These are phyloP conservation scores for Hypocrella siamensis DNA, from an alignment of 2,329 filamentous ascomycete genomes.

Conservation along the genomic window DNA sequence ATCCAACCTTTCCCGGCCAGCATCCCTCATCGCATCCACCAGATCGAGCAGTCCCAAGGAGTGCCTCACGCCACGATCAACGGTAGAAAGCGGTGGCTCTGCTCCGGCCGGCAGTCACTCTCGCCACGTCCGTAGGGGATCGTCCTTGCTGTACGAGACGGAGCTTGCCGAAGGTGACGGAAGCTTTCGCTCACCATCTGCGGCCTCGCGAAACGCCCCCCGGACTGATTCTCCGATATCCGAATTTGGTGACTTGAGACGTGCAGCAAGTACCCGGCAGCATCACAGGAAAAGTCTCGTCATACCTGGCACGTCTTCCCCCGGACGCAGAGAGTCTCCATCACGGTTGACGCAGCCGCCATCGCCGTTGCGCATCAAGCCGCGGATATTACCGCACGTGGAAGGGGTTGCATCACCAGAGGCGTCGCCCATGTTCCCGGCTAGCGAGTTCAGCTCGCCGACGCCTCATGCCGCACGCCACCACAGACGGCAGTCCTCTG, in stretches of 20 bases:
- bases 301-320: slow-evolving; percentile 62
- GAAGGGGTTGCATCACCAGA: slow-evolving; percentile 70
- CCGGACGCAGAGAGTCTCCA: slow-evolving; percentile 77
- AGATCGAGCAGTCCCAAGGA: slow-evolving; percentile 82
- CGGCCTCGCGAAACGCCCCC: slow-evolving; percentile 48
- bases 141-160: slow-evolving; percentile 64
- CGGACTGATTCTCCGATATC: slow-evolving; percentile 84
- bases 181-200: slow-evolving; percentile 67
- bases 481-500: slow-evolving; percentile 82
- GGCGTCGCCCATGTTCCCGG: slow-evolving; percentile 72
- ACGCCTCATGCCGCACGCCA: slow-evolving; percentile 44
- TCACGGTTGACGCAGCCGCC: slow-evolving; percentile 64
- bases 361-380: slow-evolving; percentile 79
- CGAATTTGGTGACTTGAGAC: slow-evolving; percentile 61
- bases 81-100: slow-evolving; percentile 38
- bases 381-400: slow-evolving; percentile 43
- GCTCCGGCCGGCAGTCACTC: slow-evolving; percentile 38
- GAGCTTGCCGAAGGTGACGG: slow-evolving; percentile 79
- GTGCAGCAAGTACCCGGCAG: slow-evolving; percentile 64
- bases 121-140: slow-evolving; percentile 52
- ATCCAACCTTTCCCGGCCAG: slow-evolving; percentile 29
- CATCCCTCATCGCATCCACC: slow-evolving; percentile 49
- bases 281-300: slow-evolving; percentile 79
- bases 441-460: slow-evolving; percentile 69
- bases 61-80: slow-evolving; percentile 79